Evolutionary conservation across 2,329 filamentous ascomycete genomes (phyloP), one percentile per base, ranked within the genome.

Genomic region (Lachnellula hyalina): DNA sequence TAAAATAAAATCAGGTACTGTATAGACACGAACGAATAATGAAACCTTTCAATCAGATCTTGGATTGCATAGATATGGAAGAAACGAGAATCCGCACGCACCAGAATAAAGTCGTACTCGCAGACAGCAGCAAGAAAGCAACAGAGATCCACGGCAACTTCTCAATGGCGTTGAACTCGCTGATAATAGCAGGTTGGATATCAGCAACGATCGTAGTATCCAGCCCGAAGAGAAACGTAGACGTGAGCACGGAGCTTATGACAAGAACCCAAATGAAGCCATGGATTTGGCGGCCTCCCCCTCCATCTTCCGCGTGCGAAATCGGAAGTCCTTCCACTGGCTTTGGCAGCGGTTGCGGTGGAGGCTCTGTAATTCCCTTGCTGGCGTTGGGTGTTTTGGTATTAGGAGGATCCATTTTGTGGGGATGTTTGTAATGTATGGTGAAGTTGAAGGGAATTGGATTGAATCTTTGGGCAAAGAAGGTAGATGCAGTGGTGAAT

Each of bases 131-230:
- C 19, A 55, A 35, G 45, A 55, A 55, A 11, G 48, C 35, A 4
- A 52, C 65, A 8, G 66, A 67, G 17, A 75, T 61, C 74, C 74
- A 77, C 8, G 68, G 63, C 5, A 76, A 63, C 45, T 71, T 67
- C 4, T 70, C 61, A 41, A 71, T 58, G 0, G 71, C 55, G n/a
- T 63, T 63, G 17, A 74, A 72, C 0, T 58, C 56, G 17, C 69
- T 62, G 28, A 72, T 59, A 19, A 76, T 69, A 8, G 41, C 35
- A 65, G 68, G 70, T 51, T 77, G 73, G 12, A 78, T 68, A 57
- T 76, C 71, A 17, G 75, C 75, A 2, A 74, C 70, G 45, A 80
- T 75, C 4, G 77, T 80, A 44, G 71, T 76, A 64, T 74, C 73
- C n/a, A 74, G 63, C 11, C 21, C 44, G 2, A 17, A 46, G 5